Percentiles rank a stretch among this genome's conserved stretches.
Conservation (phyloP, 805 yeast species). For the Myxozyma monticola region DNA sequence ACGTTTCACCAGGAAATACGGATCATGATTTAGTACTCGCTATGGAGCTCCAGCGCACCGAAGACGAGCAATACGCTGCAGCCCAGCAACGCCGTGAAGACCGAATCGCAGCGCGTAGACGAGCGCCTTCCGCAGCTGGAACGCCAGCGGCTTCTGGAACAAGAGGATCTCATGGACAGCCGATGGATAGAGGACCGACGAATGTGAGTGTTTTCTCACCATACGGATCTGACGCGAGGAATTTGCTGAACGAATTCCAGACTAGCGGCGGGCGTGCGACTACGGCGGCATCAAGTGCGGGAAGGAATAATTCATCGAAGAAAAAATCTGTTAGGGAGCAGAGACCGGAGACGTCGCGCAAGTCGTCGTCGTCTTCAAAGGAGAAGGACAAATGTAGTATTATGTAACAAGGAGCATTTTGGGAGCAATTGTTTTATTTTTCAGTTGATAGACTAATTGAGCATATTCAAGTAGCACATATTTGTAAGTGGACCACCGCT, state of each 20-base stretch:
- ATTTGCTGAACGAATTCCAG: slow-evolving; percentile 17
- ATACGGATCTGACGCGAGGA: slow-evolving; percentile 11
- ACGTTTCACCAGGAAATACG: background rate
- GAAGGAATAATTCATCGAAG: background rate
- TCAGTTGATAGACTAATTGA: background rate
- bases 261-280: background rate
- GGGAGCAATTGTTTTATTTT: no score
- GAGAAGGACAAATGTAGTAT: slow-evolving; percentile 18
- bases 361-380: no score
- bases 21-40: slow-evolving; percentile 38
- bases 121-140: slow-evolving; percentile 1
- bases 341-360: no score
- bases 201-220: slow-evolving; percentile 9
- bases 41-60: slow-evolving; percentile 36
- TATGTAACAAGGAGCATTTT: no score
- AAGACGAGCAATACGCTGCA: slow-evolving; percentile 35
- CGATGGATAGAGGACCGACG: slow-evolving; percentile 1
- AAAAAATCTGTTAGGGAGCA: background rate
- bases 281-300: background rate
- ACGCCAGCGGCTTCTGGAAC: slow-evolving; percentile 3
- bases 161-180: slow-evolving; percentile 10
- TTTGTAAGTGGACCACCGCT: no score
- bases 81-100: slow-evolving; percentile 26
- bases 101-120: background rate
- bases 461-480: background rate